phyloP scores from a whole-genome alignment of 176 grass and related monocot species.

The Phoenix roebelenii region DNA sequence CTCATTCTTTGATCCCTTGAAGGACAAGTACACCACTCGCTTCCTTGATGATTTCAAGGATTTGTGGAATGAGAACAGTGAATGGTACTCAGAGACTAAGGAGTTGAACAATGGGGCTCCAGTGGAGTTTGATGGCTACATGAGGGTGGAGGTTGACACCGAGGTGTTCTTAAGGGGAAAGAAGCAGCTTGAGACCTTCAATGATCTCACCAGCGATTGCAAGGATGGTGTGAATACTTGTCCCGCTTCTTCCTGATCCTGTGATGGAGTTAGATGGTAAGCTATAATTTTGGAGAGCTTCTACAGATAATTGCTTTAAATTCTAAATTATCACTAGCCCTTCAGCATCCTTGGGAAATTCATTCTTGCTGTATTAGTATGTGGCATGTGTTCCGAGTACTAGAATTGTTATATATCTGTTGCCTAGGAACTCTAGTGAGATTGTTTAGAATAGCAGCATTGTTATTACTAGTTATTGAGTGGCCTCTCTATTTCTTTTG shows the following conservation, averaged over 20 bases:
- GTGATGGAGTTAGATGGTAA: background rate
- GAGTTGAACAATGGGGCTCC: slow-evolving; percentile 4
- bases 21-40: slow-evolving; percentile 12
- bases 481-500: too few species aligned
- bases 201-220: slow-evolving; percentile 14
- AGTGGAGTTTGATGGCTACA: slow-evolving; percentile 16
- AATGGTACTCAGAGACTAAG: slow-evolving; percentile 14
- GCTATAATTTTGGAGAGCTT: background rate
- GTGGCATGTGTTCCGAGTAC: too few species aligned
- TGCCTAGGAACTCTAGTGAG: too few species aligned
- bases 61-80: slow-evolving; percentile 16
- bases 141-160: slow-evolving; percentile 16
- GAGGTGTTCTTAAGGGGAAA: slow-evolving; percentile 18
- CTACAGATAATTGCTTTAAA: too few species aligned
- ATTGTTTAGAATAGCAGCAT: too few species aligned
- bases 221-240: slow-evolving; percentile 20
- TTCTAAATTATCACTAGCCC: too few species aligned
- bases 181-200: slow-evolving; percentile 22
- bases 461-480: too few species aligned
- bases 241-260: slow-evolving; percentile 8
- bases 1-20: slow-evolving; percentile 14
- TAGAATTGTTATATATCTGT: too few species aligned
- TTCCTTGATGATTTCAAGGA: slow-evolving; percentile 16
- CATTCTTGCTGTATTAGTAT: too few species aligned
- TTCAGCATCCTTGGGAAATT: too few species aligned